These are phyloP conservation scores for Claviceps cyperi DNA, from an alignment of 2,329 filamentous ascomycete genomes.

Conservation along the genomic window DNA sequence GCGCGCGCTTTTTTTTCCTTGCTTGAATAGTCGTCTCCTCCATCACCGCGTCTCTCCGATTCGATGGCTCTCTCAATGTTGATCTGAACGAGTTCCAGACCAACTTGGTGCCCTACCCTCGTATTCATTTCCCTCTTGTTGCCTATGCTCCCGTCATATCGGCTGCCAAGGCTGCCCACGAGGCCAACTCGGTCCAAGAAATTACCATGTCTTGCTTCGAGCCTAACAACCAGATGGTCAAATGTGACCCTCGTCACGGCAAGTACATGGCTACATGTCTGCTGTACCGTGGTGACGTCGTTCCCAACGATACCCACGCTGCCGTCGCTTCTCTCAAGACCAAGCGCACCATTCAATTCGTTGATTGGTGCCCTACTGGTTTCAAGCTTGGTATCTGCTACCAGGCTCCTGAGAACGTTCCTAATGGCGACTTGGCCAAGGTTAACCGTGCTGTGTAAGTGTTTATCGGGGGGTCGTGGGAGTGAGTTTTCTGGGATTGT, in stretches of 20 bases:
- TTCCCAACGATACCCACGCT: conserved; percentile 85
- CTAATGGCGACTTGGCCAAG: conserved; percentile 93
- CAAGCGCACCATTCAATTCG: conserved; percentile 97
- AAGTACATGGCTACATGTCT: conserved; percentile 99
- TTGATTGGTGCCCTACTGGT: conserved; percentile 99
- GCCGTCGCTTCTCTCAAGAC: conserved; percentile 96
- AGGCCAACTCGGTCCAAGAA: conserved; percentile 95
- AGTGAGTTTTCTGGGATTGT: background rate
- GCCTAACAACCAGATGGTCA: conserved; percentile 99
- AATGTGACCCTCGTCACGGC: conserved; percentile 94
- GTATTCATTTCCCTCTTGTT: conserved; percentile 98
- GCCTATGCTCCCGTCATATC: conserved; percentile 92
- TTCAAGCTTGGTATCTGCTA: conserved; percentile 99
- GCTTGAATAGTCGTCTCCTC: conserved; percentile 68
- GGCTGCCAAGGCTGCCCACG: conserved; percentile 87
- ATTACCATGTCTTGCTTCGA: conserved; percentile 99
- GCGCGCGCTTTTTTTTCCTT: background rate
- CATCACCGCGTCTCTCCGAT: conserved; percentile 95
- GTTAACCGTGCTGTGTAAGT: conserved; percentile 96
- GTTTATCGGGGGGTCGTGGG: background rate
- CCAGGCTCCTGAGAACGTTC: conserved; percentile 90
- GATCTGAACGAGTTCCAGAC: conserved; percentile 99
- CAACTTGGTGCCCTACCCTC: conserved; percentile 96
- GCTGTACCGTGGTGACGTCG: conserved; percentile 96
- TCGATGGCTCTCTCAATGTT: conserved; percentile 97